phyloP scores from a whole-genome alignment of 164 flowering plant species.

The Cinnamomum micranthum region DNA sequence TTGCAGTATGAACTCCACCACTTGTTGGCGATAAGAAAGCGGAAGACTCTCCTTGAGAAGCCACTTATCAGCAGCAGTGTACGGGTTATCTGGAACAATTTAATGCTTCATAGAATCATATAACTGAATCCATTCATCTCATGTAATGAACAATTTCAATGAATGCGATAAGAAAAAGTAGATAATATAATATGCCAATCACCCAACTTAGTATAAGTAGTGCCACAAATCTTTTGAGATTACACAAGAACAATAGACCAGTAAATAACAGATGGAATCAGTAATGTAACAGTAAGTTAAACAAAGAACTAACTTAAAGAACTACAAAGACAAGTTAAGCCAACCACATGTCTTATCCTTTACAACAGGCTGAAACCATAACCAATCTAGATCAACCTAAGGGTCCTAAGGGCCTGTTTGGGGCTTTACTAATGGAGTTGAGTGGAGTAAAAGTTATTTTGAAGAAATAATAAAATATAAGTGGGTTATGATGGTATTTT shows the following conservation, averaged over 20 bases:
- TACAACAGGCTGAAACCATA: too few species aligned
- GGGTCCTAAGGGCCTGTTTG: too few species aligned
- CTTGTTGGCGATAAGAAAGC: constrained; percentile 82
- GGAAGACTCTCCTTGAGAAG: constrained; percentile 92
- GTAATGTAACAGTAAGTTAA: background rate
- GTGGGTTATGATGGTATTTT: too few species aligned
- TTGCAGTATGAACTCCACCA: constrained; percentile 90
- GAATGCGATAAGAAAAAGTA: background rate
- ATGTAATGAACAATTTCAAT: background rate
- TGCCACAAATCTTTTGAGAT: background rate
- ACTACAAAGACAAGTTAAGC: too few species aligned
- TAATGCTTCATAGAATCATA: constrained; percentile 11
- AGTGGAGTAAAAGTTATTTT: too few species aligned
- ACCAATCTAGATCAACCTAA: too few species aligned
- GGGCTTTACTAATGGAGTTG: too few species aligned
- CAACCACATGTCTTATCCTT: too few species aligned
- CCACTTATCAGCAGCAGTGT: constrained; percentile 91
- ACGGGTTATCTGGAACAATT: constrained; percentile 69
- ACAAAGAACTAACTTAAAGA: background rate
- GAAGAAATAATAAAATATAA: too few species aligned
- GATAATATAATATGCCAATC: background rate
- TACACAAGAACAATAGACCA: background rate
- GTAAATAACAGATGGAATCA: background rate
- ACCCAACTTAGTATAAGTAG: background rate
- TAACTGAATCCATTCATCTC: background rate